Evolutionary conservation across 306 rosid genomes (phyloP).

Genomic region (Dryas alaskensis): DNA sequence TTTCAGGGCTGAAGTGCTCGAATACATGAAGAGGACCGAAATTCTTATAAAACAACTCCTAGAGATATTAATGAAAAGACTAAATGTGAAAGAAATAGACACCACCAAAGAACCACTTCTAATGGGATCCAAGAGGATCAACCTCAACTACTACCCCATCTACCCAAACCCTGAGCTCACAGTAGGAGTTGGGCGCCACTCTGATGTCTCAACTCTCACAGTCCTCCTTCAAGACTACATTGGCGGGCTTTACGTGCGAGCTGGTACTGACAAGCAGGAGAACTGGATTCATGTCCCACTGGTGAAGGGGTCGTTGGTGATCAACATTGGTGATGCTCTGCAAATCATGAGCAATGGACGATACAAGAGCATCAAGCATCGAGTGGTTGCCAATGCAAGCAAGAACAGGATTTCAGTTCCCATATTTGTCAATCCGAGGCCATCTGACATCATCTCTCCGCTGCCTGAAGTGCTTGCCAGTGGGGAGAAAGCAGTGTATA

Average conservation of each 20-base stretch:
- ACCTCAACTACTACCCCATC: conserved; percentile 54
- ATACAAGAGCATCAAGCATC: conserved; percentile 59
- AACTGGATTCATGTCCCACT: conserved; percentile 57
- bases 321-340: conserved; percentile 58
- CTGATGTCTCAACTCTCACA: conserved; percentile 53
- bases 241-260: conserved; percentile 50
- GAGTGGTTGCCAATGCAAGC: conserved; percentile 45
- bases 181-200: conserved; percentile 53
- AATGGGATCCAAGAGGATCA: conserved; percentile 53
- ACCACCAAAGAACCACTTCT: conserved; percentile 27
- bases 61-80: conserved; percentile 37
- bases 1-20: conserved; percentile 43
- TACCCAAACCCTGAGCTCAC: conserved; percentile 54
- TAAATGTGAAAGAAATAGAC: conserved; percentile 40
- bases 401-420: conserved; percentile 51
- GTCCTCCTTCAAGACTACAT: conserved; percentile 58
- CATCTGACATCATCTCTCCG: conserved; percentile 37
- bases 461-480: conserved; percentile 38
- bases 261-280: background rate
- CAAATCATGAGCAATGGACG: conserved; percentile 64
- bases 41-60: conserved; percentile 33
- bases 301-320: conserved; percentile 41
- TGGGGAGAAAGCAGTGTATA: conserved; percentile 45
- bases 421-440: conserved; percentile 53
- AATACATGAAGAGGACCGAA: conserved; percentile 47